Evolutionary conservation across 2,329 filamentous ascomycete species (phyloP).

Genomic region (Fusarium sp.): DNA sequence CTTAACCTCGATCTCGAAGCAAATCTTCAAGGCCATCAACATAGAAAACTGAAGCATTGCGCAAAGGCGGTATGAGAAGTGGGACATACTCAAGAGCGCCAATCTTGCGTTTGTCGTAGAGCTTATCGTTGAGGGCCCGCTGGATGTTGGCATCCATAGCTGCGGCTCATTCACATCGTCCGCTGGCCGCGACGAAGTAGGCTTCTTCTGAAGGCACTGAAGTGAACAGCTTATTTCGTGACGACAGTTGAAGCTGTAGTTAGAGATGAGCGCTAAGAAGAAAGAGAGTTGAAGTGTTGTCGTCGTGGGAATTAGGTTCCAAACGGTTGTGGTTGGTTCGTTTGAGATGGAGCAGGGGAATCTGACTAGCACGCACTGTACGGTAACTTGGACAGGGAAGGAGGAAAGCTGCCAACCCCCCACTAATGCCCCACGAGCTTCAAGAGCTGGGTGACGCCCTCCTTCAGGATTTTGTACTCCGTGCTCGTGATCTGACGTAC

Average conservation of each 20-base stretch:
- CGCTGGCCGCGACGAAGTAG: constrained; percentile 30
- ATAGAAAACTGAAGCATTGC: neutral
- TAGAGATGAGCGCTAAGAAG: neutral
- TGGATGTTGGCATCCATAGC: constrained; percentile 90
- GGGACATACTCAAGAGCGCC: constrained; percentile 89
- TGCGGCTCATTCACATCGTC: constrained; percentile 42
- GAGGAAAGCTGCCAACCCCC: constrained; percentile 28
- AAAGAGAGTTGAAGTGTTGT: constrained; percentile 12
- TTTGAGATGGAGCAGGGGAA: constrained; percentile 35
- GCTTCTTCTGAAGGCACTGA: neutral
- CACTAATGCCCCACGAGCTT: constrained; percentile 35
- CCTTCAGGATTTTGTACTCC: constrained; percentile 29
- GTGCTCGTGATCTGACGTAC: constrained; percentile 36
- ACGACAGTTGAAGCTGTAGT: neutral
- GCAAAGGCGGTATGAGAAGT: constrained; percentile 12
- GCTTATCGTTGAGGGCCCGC: constrained; percentile 94
- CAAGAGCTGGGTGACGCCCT: constrained; percentile 9
- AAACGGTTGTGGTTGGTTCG: constrained; percentile 35
- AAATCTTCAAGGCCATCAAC: neutral
- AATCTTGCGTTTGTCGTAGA: constrained; percentile 97
- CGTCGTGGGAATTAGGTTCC: constrained; percentile 33
- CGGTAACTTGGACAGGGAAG: constrained; percentile 25
- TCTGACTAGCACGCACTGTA: constrained; percentile 32
- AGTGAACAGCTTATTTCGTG: neutral
- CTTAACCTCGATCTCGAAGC: neutral